Base-by-base conservation (phyloP, 805 yeast genomes). In the Candida krabiensis region DNA sequence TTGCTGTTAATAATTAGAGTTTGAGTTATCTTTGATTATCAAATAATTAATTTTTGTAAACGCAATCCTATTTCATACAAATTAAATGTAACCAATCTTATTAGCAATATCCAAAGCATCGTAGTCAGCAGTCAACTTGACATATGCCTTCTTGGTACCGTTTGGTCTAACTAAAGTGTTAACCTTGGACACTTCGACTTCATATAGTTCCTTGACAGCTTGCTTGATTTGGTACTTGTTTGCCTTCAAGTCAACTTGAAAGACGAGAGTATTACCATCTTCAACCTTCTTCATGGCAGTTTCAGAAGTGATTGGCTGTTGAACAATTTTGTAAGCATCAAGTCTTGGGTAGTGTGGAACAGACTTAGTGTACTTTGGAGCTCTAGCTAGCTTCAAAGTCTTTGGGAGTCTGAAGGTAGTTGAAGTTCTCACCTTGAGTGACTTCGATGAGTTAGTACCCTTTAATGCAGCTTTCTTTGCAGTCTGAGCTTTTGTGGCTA, bases 101-200 rank as follows among this genome's bases (percentile, higher is more conserved):
- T 90, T 90, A 71, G 99, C 99, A 73, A 93, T 89, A 73, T 93
- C 99, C 71, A 93, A 86, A 73, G 98, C 98, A 78, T 93, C 99
- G 81, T 83, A 86, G 76, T 93, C 99, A 71, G 96, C 91, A 68
- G 98, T 88, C 72, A 93, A 86, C 80, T 95, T 88, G 70, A 93
- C 91, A 83, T 85, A 93, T 70, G 99, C 99, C 84, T 93, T 93
- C 88, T 93, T 93, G 79, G 97, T 86, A 75, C 99, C 99, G 75
- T 93, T 90, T 71, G 99, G 97, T 79, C 96, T 88, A 67, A 93
- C 77, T 72, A 93, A 80, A 61, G 99, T 93, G 91, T 93, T 90
- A 69, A 93, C 89, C 75, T 86, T 79, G 65, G 73, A 77, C 60
- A 86, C 93, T 58, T 93, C 98, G 66, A 91, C 98, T 68, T 86